phyloP scores from a whole-genome alignment of 805 yeast genomes.

The Metschnikowia drakensbergensis region DNA sequence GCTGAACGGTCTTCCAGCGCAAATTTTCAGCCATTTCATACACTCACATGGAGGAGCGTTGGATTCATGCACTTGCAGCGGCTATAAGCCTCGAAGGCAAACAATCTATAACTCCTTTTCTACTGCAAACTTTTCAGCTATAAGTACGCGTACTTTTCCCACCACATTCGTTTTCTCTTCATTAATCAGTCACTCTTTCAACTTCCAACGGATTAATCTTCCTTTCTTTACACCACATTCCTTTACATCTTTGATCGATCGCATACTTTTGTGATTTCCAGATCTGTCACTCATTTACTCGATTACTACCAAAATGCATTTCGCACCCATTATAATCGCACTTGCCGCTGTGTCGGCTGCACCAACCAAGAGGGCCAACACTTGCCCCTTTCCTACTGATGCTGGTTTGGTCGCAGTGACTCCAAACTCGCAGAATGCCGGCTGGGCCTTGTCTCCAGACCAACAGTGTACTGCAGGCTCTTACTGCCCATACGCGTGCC shows the following conservation, averaged over 20 bases:
- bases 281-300: conserved; percentile 1
- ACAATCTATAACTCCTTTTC: not conserved
- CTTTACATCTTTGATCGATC: not conserved
- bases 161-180: not conserved
- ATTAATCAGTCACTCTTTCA: conserved; percentile 1
- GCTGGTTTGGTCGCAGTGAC: conserved; percentile 71
- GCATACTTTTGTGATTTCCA: not conserved
- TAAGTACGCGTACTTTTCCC: not conserved
- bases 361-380: conserved; percentile 31
- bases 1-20: not conserved
- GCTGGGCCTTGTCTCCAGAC: conserved; percentile 85
- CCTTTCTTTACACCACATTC: not conserved
- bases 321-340: conserved; percentile 20
- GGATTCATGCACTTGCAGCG: not conserved
- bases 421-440: conserved; percentile 54
- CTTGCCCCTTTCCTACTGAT: conserved; percentile 66
- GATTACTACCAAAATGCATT: conserved; percentile 5
- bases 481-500: conserved; percentile 90
- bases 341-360: conserved; percentile 23
- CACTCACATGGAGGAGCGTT: not conserved
- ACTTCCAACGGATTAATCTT: not conserved
- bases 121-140: not conserved
- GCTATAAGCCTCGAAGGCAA: not conserved
- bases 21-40: not conserved
- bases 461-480: conserved; percentile 68